A percentile compares a stretch with the other conserved stretches of the same genome.
phyloP scores from a whole-genome alignment of 441 rosid genomes.

The Syzygium malaccense region DNA sequence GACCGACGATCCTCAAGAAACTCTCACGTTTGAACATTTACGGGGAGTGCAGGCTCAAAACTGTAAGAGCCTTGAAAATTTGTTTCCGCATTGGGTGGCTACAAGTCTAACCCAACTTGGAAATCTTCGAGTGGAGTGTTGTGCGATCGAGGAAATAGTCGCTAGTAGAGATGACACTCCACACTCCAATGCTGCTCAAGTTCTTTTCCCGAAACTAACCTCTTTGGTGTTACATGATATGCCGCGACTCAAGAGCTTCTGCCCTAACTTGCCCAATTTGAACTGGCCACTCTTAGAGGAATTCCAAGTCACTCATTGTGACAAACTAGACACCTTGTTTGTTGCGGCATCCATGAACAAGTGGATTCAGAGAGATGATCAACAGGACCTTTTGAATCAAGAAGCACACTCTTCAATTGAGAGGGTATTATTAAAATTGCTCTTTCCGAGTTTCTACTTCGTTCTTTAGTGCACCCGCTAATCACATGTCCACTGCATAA shows the following conservation, averaged over 20 bases:
- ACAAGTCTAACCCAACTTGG: background rate
- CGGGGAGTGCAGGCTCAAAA: rapidly evolving
- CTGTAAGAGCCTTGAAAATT: rapidly evolving
- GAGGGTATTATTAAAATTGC: background rate
- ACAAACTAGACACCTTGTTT: background rate
- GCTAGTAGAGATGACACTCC: background rate
- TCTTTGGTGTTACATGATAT: background rate
- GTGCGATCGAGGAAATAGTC: background rate
- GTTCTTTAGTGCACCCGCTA: background rate
- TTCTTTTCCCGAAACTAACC: background rate
- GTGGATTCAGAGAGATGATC: background rate
- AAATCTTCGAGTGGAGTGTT: rapidly evolving
- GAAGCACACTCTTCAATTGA: background rate
- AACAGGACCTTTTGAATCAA: rapidly evolving
- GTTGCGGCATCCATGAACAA: background rate
- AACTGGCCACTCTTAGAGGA: background rate
- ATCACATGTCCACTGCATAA: background rate
- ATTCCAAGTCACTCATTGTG: background rate
- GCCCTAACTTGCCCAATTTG: background rate
- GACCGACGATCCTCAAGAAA: rapidly evolving
- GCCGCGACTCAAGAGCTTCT: background rate
- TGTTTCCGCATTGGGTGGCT: background rate
- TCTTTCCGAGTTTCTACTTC: background rate
- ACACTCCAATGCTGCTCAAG: background rate
- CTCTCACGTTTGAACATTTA: background rate